Evolutionary conservation across 2,329 filamentous ascomycete species (phyloP).

Genomic region (Claviceps africana): DNA sequence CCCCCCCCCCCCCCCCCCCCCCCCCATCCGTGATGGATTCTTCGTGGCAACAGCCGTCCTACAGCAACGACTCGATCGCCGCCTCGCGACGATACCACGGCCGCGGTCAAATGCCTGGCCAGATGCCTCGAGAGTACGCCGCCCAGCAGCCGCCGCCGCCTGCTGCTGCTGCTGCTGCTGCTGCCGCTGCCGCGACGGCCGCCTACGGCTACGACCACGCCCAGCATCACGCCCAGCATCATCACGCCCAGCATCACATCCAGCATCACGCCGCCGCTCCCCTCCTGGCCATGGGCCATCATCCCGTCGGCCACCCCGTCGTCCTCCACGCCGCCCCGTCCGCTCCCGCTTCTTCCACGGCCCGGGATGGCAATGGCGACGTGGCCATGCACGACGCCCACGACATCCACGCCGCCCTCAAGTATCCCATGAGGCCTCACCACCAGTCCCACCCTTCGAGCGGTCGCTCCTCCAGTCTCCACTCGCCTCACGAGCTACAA

Average conservation of each 20-base stretch:
- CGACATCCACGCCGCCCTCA: slow-evolving; percentile 73
- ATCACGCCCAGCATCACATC: slow-evolving; percentile 57
- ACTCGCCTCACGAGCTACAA: slow-evolving; percentile 49
- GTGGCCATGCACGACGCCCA: slow-evolving; percentile 74
- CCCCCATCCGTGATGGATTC: slow-evolving; percentile 27
- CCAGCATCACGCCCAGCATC: slow-evolving; percentile 59
- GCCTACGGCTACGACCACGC: slow-evolving; percentile 47
- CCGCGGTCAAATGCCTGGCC: slow-evolving; percentile 27
- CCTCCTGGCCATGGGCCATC: slow-evolving; percentile 15
- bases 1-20: slow-evolving; percentile 12
- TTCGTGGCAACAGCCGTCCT: slow-evolving; percentile 47
- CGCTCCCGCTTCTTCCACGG: slow-evolving; percentile 27
- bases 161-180: not conserved
- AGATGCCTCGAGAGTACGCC: slow-evolving; percentile 35
- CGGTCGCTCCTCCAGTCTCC: slow-evolving; percentile 44
- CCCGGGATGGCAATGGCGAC: slow-evolving; percentile 61
- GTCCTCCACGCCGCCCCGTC: slow-evolving; percentile 22
- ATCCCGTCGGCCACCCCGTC: slow-evolving; percentile 17
- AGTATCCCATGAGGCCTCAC: slow-evolving; percentile 69
- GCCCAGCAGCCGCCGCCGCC: slow-evolving; percentile 19
- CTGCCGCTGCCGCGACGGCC: slow-evolving; percentile 10
- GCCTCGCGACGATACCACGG: slow-evolving; percentile 52
- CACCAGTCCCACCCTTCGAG: slow-evolving; percentile 58
- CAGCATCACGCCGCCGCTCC: slow-evolving; percentile 40
- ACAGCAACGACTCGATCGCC: slow-evolving; percentile 45